Percentiles rank a stretch among this genome's conserved stretches.
phyloP scores from a whole-genome alignment of 2,329 filamentous ascomycete genomes.

The Dactylellina haptotyla region DNA sequence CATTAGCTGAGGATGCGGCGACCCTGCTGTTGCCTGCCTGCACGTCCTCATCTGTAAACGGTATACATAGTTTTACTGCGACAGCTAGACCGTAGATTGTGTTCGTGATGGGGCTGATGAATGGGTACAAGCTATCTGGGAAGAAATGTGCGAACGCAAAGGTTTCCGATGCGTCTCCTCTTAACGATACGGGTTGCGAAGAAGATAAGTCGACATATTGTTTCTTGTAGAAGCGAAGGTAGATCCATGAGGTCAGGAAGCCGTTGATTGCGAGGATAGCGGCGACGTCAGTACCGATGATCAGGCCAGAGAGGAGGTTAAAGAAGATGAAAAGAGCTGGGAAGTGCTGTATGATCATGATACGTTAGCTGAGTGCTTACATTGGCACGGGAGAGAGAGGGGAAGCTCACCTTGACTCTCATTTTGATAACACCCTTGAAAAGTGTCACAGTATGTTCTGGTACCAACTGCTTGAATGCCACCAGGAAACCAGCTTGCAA shows the following conservation, averaged over 20 bases:
- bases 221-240: slow-evolving; percentile 92
- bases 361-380: background rate
- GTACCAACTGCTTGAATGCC: slow-evolving; percentile 96
- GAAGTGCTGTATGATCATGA: slow-evolving; percentile 69
- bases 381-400: slow-evolving; percentile 56
- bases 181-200: slow-evolving; percentile 71
- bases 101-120: slow-evolving; percentile 77
- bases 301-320: slow-evolving; percentile 72
- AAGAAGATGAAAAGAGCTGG: slow-evolving; percentile 79
- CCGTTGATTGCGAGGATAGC: slow-evolving; percentile 82
- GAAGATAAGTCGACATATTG: slow-evolving; percentile 75
- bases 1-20: slow-evolving; percentile 63
- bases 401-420: slow-evolving; percentile 75
- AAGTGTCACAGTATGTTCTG: slow-evolving; percentile 94
- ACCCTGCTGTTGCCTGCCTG: slow-evolving; percentile 78
- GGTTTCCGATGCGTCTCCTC: slow-evolving; percentile 92
- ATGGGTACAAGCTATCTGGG: slow-evolving; percentile 81
- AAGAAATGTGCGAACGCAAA: slow-evolving; percentile 98
- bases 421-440: slow-evolving; percentile 89
- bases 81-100: slow-evolving; percentile 79
- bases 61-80: slow-evolving; percentile 79
- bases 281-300: slow-evolving; percentile 77
- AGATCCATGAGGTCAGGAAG: slow-evolving; percentile 90
- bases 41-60: slow-evolving; percentile 84
- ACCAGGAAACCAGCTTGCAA: slow-evolving; percentile 94